Evolutionary conservation across 73 alveolate genomes (phyloP).

Genomic region (Paramecium sexaurelia): DNA sequence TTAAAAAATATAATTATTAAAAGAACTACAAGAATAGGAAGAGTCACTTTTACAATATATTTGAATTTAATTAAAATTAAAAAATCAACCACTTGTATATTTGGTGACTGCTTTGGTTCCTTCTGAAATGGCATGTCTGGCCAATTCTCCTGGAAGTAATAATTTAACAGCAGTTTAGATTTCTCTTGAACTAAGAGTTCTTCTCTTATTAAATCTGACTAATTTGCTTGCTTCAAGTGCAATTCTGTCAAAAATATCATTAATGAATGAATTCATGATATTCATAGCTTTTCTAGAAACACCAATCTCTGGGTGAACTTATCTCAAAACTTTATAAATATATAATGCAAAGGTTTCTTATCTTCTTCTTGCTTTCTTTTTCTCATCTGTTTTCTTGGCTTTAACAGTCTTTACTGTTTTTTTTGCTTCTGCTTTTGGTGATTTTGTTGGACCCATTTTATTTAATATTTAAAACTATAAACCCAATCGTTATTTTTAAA

Average conservation of each 20-base stretch:
- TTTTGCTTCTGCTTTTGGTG: slow-evolving; percentile 72
- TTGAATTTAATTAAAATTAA: slow-evolving; percentile 3
- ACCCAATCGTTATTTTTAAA: neutral
- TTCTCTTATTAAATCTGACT: slow-evolving; percentile 73
- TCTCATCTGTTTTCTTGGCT: slow-evolving; percentile 63
- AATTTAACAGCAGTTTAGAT: slow-evolving; percentile 82
- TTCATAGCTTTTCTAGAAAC: slow-evolving; percentile 80
- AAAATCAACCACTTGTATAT: slow-evolving; percentile 67
- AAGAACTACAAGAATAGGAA: neutral
- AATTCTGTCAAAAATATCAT: slow-evolving; percentile 79
- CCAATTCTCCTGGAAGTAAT: slow-evolving; percentile 81
- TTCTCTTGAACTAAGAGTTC: slow-evolving; percentile 78
- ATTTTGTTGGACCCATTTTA: slow-evolving; percentile 69
- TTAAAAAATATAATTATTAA: neutral
- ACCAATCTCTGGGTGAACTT: slow-evolving; percentile 82
- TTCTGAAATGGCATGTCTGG: slow-evolving; percentile 81
- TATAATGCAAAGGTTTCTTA: slow-evolving; percentile 77
- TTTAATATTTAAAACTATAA: neutral
- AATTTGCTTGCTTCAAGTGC: slow-evolving; percentile 77
- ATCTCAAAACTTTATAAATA: slow-evolving; percentile 79
- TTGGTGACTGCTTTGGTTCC: slow-evolving; percentile 83
- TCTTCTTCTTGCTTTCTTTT: slow-evolving; percentile 73
- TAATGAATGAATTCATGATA: slow-evolving; percentile 79
- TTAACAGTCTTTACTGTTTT: slow-evolving; percentile 71
- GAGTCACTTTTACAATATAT: neutral